Evolutionary conservation across 768 basidiomycete genomes (phyloP).

Genomic region (Galerina sulciceps): DNA sequence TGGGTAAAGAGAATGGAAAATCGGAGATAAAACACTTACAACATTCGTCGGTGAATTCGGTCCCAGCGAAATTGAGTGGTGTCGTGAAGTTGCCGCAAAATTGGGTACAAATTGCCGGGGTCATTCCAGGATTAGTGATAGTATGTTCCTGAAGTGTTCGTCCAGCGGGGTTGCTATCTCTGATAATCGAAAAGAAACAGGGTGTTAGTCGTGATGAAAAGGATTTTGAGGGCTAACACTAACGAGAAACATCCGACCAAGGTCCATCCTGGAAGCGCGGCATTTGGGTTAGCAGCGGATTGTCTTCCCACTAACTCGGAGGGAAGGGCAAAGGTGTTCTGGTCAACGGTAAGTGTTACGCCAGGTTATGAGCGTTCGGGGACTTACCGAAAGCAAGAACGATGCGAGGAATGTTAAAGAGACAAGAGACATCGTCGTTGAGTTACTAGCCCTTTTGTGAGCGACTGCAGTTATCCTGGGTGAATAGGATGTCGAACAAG

Average conservation of each 20-base stretch:
- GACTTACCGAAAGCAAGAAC: not conserved
- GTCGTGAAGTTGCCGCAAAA: slow-evolving; percentile 22
- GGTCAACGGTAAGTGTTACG: not conserved
- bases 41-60: slow-evolving; percentile 24
- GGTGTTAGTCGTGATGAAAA: not conserved
- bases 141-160: slow-evolving; percentile 22
- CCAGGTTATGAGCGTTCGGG: not conserved
- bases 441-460: not conserved
- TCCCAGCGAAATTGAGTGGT: slow-evolving; percentile 22
- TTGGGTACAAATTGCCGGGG: slow-evolving; percentile 23
- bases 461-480: not conserved
- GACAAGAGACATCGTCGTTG: not conserved
- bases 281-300: not conserved
- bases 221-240: too few relatives aligned
- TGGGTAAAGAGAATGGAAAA: too few relatives aligned
- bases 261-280: not conserved
- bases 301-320: not conserved
- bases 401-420: not conserved
- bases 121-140: slow-evolving; percentile 19
- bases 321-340: not conserved
- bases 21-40: slow-evolving; percentile 8
- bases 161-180: slow-evolving; percentile 14
- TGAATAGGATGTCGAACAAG: not conserved
- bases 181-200: not conserved
- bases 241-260: slow-evolving; percentile 8